Base-by-base conservation (phyloP, 768 basidiomycete species). In the Amanita pallidorosea region DNA sequence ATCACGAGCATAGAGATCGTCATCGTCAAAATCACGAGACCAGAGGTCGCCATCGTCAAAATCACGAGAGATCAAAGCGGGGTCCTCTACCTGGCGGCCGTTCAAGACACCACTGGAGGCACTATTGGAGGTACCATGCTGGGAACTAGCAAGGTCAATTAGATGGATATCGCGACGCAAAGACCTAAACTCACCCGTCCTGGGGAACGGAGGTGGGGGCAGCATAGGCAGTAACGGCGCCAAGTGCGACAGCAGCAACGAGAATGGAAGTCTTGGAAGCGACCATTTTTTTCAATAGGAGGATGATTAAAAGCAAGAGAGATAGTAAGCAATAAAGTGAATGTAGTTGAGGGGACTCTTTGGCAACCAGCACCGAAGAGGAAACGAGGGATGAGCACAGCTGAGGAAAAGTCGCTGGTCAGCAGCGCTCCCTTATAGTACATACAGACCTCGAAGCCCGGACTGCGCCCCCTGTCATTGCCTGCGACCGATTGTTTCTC, bases 321-420 rank as follows among this genome's bases (percentile, higher is more conserved):
- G 20, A 35, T 34, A 36, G 3, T 46, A 20, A 25, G 40, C 7
- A 31, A 44, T n/a, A n/a, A 27, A 3, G 41, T 33, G 31, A 13
- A 18, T 36, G 42, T 22, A 51, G 49, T n/a, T 29, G 25, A 31
- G 18, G 11, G n/a, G 20, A 51, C 25, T 35, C 41, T 41, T 44
- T 51, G 40, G 49, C 17, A 44, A 51, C 49, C 49, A 42, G 49
- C 49, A 51, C 49, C 49, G 17, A 51, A 35, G 49, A 51, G 41
- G 29, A 25, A 43, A 31, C 12, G 20, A 20, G 41, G 12, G 33
- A n/a, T 41, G 49, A 51, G 49, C 49, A 27, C 49, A 44, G 49
- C 49, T 51, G 49, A 33, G 42, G 41, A 44, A 33, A 27, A 29
- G 8, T 17, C 27, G 27, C 27, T 15, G 22, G n/a, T 23, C 5